phyloP scores from a whole-genome alignment of 2,329 filamentous ascomycete genomes.

The Fusarium coffeatum region DNA sequence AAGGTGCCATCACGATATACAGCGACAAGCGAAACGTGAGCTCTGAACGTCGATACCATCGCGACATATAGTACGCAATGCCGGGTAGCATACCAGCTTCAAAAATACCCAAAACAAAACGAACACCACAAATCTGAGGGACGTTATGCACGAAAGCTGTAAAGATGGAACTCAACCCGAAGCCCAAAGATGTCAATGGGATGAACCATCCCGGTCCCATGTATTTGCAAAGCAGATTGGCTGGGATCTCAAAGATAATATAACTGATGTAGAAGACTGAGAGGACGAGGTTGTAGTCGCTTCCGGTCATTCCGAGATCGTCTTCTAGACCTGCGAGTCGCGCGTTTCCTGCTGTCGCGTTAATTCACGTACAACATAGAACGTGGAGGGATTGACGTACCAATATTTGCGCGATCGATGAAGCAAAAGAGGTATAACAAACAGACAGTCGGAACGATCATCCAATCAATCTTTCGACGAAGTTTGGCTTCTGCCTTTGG shows the following conservation, averaged over 20 bases:
- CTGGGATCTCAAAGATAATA: slow-evolving; percentile 73
- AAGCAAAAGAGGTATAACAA: slow-evolving; percentile 72
- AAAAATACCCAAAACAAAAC: slow-evolving; percentile 70
- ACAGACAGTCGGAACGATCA: slow-evolving; percentile 27
- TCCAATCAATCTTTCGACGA: slow-evolving; percentile 27
- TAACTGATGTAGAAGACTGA: slow-evolving; percentile 74
- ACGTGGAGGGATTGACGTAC: neutral
- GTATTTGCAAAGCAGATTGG: slow-evolving; percentile 71
- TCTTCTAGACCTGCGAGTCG: slow-evolving; percentile 32
- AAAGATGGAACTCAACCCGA: slow-evolving; percentile 69
- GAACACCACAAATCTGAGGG: slow-evolving; percentile 61
- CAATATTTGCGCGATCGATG: slow-evolving; percentile 63
- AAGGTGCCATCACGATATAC: slow-evolving; percentile 73
- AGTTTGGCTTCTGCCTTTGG: slow-evolving; percentile 21
- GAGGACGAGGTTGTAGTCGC: slow-evolving; percentile 72
- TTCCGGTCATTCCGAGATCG: slow-evolving; percentile 51
- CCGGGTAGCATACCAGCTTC: slow-evolving; percentile 75
- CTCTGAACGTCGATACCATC: slow-evolving; percentile 73
- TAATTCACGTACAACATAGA: neutral
- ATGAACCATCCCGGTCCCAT: slow-evolving; percentile 75
- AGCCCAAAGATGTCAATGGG: slow-evolving; percentile 65
- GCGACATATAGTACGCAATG: slow-evolving; percentile 72
- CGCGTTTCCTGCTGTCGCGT: slow-evolving; percentile 27
- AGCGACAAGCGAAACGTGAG: slow-evolving; percentile 71
- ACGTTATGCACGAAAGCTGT: slow-evolving; percentile 69